Percentiles rank a stretch among this genome's conserved stretches.
These are phyloP conservation scores for Nepenthes alata DNA, from an alignment of 179 eudicot species.

Conservation along the genomic window DNA sequence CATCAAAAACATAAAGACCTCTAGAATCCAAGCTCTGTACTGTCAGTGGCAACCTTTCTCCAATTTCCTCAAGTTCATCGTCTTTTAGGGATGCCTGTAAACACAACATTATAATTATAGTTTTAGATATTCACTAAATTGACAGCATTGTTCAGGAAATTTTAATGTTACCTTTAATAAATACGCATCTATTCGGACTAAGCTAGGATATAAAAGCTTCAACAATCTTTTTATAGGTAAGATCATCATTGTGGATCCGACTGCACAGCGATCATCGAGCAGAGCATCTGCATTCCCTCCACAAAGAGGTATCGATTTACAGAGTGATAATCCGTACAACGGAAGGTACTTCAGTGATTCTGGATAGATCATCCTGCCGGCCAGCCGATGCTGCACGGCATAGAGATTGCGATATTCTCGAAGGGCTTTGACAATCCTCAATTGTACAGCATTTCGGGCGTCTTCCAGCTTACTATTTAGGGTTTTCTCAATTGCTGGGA, in stretches of 20 bases:
- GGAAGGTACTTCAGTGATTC: constrained; percentile 74
- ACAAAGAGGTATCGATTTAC: constrained; percentile 71
- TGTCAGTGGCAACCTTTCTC: constrained; percentile 49
- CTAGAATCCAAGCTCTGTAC: constrained; percentile 79
- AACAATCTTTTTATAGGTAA: constrained; percentile 70
- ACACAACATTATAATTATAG: constrained; percentile 7
- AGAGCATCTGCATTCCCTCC: constrained; percentile 84
- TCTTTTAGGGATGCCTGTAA: constrained; percentile 30
- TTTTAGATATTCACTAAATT: too few relatives aligned
- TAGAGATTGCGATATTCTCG: constrained; percentile 84
- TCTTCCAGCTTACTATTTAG: constrained; percentile 75
- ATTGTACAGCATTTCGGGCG: constrained; percentile 51
- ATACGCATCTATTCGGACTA: constrained; percentile 66
- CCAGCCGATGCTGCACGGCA: constrained; percentile 79
- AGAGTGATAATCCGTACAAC: constrained; percentile 63
- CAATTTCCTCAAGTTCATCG: constrained; percentile 22
- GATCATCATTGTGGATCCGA: constrained; percentile 84
- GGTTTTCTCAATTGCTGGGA: constrained; percentile 84
- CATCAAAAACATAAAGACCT: constrained; percentile 81
- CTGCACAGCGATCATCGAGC: constrained; percentile 92
- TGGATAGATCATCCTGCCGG: constrained; percentile 90
- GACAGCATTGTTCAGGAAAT: background rate
- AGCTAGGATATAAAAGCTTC: constrained; percentile 72
- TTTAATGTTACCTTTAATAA: constrained; percentile 42
- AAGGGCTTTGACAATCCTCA: constrained; percentile 63